These are phyloP conservation scores for Pestalotiopsis sp. DNA, from an alignment of 2,329 filamentous ascomycete genomes.

Conservation along the genomic window DNA sequence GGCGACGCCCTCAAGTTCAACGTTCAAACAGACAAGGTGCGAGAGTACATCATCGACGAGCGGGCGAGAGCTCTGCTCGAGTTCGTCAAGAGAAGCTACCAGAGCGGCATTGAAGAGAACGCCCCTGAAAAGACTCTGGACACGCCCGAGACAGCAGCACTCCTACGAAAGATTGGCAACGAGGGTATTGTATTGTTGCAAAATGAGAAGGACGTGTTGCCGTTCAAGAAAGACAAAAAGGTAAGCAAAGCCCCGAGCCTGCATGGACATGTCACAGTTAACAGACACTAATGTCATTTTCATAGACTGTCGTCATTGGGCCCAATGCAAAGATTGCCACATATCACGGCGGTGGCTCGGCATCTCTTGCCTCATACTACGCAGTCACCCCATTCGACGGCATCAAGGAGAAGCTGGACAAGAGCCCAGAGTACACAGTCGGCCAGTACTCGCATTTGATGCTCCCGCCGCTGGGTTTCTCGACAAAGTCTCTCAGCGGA, in stretches of 20 bases:
- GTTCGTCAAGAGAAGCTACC: slow-evolving; percentile 60
- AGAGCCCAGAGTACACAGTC: slow-evolving; percentile 53
- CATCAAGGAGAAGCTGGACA: slow-evolving; percentile 54
- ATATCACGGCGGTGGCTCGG: slow-evolving; percentile 68
- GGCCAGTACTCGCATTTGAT: slow-evolving; percentile 69
- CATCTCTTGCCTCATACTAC: slow-evolving; percentile 62
- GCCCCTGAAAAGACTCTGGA: slow-evolving; percentile 57
- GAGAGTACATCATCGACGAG: slow-evolving; percentile 56
- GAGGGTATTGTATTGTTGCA: slow-evolving; percentile 76
- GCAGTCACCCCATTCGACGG: slow-evolving; percentile 75
- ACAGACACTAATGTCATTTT: too few species aligned
- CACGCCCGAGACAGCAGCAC: slow-evolving; percentile 62
- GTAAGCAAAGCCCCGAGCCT: slow-evolving; percentile 26
- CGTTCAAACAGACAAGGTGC: slow-evolving; percentile 59
- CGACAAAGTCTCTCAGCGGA: slow-evolving; percentile 54
- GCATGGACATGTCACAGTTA: not conserved
- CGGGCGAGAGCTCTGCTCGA: slow-evolving; percentile 60
- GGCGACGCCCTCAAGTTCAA: slow-evolving; percentile 55
- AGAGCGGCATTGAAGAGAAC: slow-evolving; percentile 55
- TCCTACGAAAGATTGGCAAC: slow-evolving; percentile 67
- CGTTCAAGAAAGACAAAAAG: slow-evolving; percentile 64
- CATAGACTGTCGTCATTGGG: slow-evolving; percentile 53
- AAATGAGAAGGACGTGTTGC: slow-evolving; percentile 67
- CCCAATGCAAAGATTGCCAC: slow-evolving; percentile 60
- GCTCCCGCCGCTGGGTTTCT: slow-evolving; percentile 59